Conservation (phyloP, 345 rosid genomes). For the Clarkia xantiana region DNA sequence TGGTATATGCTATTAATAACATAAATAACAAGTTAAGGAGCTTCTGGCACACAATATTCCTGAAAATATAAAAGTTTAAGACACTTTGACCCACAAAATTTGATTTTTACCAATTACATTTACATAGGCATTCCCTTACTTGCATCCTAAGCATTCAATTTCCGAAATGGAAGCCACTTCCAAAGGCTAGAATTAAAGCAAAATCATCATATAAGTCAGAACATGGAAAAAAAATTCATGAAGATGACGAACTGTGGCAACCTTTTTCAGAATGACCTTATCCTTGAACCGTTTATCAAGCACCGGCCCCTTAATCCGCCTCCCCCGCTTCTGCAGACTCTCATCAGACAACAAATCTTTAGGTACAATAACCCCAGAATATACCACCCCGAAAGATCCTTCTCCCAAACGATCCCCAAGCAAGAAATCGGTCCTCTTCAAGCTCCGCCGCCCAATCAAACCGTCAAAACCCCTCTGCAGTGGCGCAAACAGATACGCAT, state of each 20-base stretch:
- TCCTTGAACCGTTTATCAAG: slow-evolving; percentile 39
- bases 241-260: slow-evolving; percentile 4
- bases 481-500: slow-evolving; percentile 76
- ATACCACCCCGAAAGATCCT: slow-evolving; percentile 89
- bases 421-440: slow-evolving; percentile 58
- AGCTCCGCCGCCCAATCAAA: slow-evolving; percentile 56
- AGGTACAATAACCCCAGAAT: slow-evolving; percentile 64
- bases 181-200: too few relatives aligned
- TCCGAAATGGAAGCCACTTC: too few relatives aligned
- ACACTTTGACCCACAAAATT: too few relatives aligned
- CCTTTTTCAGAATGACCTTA: slow-evolving; percentile 81
- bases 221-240: too few relatives aligned
- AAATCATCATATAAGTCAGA: too few relatives aligned
- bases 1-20: too few relatives aligned
- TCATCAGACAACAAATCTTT: slow-evolving; percentile 35
- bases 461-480: slow-evolving; percentile 56
- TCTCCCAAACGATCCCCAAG: slow-evolving; percentile 71
- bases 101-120: too few relatives aligned
- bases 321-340: slow-evolving; percentile 27
- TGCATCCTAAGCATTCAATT: too few relatives aligned
- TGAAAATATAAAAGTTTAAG: too few relatives aligned
- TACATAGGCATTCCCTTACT: too few relatives aligned
- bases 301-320: slow-evolving; percentile 18
- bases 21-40: too few relatives aligned
- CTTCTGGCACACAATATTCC: too few relatives aligned